Conservation (phyloP, 2,329 filamentous ascomycete genomes). For the Pseudocercospora eumusae region DNA sequence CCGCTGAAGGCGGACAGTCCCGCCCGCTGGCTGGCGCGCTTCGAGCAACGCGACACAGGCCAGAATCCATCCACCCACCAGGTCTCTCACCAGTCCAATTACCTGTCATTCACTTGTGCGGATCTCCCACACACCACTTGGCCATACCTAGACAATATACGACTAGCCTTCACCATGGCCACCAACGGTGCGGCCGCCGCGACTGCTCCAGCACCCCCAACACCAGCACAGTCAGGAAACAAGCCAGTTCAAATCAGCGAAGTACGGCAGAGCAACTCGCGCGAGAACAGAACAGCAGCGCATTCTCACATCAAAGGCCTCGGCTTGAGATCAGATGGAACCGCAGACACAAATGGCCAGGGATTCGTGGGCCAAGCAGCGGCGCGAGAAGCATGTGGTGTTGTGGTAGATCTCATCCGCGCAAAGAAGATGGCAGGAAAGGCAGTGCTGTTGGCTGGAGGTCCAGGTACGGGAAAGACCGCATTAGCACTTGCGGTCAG, state of each 20-base stretch:
- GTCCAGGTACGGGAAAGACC: constrained; percentile 95
- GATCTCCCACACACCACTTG: background rate
- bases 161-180: constrained; percentile 24
- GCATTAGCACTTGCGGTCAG: constrained; percentile 92
- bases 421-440: constrained; percentile 97
- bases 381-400: constrained; percentile 92
- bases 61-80: background rate
- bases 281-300: constrained; percentile 92
- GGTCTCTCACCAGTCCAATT: background rate
- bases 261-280: constrained; percentile 46
- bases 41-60: background rate
- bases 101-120: background rate
- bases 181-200: constrained; percentile 31
- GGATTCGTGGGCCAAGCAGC: constrained; percentile 88
- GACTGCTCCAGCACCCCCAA: constrained; percentile 27
- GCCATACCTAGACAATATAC: background rate
- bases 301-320: constrained; percentile 98
- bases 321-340: constrained; percentile 81
- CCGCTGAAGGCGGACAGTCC: too few relatives aligned
- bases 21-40: background rate
- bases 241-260: constrained; percentile 41
- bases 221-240: constrained; percentile 32
- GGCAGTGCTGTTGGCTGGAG: constrained; percentile 88
- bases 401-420: constrained; percentile 93
- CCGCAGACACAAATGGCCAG: constrained; percentile 73